Evolutionary conservation across 2,329 filamentous ascomycete species (phyloP).

Genomic region (Didymosphaeria variabile): DNA sequence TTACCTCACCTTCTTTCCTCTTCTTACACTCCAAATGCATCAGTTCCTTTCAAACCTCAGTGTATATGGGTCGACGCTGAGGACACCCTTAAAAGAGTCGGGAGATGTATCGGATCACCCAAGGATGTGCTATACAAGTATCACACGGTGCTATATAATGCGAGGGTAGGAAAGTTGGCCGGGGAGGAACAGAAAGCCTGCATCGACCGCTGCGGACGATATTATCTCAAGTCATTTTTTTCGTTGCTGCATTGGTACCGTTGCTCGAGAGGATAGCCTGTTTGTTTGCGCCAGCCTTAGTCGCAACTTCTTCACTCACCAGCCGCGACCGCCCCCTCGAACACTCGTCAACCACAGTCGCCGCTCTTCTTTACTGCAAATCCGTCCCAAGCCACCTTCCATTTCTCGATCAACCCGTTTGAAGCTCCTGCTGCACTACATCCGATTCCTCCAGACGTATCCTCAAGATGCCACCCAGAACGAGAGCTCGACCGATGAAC

Average conservation of each 20-base stretch:
- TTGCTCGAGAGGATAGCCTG: neutral
- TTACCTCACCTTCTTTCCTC: neutral
- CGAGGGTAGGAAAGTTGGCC: neutral
- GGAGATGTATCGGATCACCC: neutral
- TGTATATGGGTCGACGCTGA: neutral
- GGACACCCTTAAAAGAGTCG: neutral
- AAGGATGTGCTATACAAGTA: neutral
- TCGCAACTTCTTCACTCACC: neutral
- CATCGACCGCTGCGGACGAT: neutral
- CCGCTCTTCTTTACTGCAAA: neutral
- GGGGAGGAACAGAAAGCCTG: neutral
- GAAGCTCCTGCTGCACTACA: neutral
- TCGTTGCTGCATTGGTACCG: neutral
- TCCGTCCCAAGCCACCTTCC: neutral
- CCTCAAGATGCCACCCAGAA: constrained; percentile 5
- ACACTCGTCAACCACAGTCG: neutral
- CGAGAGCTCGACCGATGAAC: constrained; percentile 8
- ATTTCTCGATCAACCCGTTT: neutral
- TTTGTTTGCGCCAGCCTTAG: neutral
- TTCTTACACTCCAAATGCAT: neutral
- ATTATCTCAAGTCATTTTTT: neutral
- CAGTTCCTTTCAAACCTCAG: neutral
- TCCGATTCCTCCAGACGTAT: neutral
- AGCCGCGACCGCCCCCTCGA: neutral
- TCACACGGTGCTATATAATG: neutral